Evolutionary conservation across 768 basidiomycete species (phyloP).

Genomic region (Rhodotorula paludigena): DNA sequence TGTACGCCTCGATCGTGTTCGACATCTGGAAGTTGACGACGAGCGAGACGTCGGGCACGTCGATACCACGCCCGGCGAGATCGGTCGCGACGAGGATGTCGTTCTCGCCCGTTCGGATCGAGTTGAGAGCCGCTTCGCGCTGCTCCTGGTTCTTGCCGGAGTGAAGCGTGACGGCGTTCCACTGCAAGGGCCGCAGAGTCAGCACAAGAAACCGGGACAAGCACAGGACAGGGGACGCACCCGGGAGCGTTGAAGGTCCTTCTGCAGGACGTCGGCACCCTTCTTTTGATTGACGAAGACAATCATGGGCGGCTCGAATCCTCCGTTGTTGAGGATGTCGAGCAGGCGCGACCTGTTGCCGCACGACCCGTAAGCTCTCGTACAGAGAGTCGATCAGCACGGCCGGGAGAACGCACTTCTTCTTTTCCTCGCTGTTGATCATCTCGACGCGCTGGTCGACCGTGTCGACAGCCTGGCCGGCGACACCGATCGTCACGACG

Average conservation of each 20-base stretch:
- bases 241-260: conserved; percentile 82
- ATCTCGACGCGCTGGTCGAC: conserved; percentile 97
- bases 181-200: conserved; percentile 51
- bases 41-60: conserved; percentile 90
- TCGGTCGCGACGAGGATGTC: conserved; percentile 94
- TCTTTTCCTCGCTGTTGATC: conserved; percentile 87
- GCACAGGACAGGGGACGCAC: conserved; percentile 52
- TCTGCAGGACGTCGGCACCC: conserved; percentile 95
- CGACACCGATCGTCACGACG: conserved; percentile 94
- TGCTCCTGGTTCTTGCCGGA: conserved; percentile 98
- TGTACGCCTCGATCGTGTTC: conserved; percentile 89
- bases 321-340: conserved; percentile 84
- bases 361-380: too few relatives aligned
- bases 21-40: conserved; percentile 99
- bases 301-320: conserved; percentile 84
- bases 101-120: conserved; percentile 75
- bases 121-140: conserved; percentile 83
- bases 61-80: conserved; percentile 96
- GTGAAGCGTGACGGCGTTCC: conserved; percentile 85
- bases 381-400: not conserved
- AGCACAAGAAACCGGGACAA: not conserved
- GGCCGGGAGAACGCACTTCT: conserved; percentile 61
- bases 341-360: conserved; percentile 65
- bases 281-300: conserved; percentile 99
- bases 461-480: conserved; percentile 94